Evolutionary conservation across 371 early-diverging fungal species (phyloP).

Genomic region (Mortierella sp.): DNA sequence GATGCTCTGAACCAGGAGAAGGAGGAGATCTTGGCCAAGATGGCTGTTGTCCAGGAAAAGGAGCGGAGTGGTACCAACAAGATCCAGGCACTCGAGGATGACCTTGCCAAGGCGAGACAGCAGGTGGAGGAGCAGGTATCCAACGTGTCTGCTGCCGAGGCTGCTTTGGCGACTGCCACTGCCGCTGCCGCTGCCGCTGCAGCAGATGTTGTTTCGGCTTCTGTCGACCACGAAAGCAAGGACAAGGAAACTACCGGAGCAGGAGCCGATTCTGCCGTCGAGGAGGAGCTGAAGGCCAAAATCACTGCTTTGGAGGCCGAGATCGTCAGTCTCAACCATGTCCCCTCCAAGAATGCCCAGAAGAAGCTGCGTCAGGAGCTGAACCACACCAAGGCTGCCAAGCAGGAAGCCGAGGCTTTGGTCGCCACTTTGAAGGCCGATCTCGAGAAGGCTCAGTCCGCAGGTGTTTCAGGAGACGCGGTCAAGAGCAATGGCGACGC

Average conservation of each 20-base stretch:
- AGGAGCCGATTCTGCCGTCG: not conserved
- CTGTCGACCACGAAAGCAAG: conserved; percentile 1
- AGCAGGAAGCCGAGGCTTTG: conserved; percentile 46
- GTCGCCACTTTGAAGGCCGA: conserved; percentile 27
- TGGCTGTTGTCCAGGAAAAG: conserved; percentile 46
- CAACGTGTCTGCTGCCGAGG: not conserved
- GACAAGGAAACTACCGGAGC: not conserved
- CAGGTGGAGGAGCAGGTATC: conserved; percentile 25
- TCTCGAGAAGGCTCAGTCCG: conserved; percentile 44
- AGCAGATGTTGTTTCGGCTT: not conserved
- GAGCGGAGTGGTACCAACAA: conserved; percentile 17
- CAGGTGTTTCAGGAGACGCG: not conserved
- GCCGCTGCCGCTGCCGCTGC: conserved; percentile 7
- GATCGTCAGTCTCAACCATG: conserved; percentile 27
- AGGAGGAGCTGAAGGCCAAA: conserved; percentile 33
- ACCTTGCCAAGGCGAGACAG: conserved; percentile 27
- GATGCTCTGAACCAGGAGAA: conserved; percentile 31
- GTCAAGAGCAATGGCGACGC: not conserved
- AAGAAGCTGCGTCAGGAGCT: conserved; percentile 55
- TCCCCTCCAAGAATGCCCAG: conserved; percentile 50
- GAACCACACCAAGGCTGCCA: conserved; percentile 51
- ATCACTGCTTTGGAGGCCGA: conserved; percentile 41
- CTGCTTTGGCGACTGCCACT: not conserved
- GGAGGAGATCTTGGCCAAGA: conserved; percentile 48
- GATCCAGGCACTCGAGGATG: conserved; percentile 26